A percentile compares a stretch with the other conserved stretches of the same genome.
Conservation (phyloP, 2,329 filamentous ascomycete species). For the Aaosphaeria arxii region DNA sequence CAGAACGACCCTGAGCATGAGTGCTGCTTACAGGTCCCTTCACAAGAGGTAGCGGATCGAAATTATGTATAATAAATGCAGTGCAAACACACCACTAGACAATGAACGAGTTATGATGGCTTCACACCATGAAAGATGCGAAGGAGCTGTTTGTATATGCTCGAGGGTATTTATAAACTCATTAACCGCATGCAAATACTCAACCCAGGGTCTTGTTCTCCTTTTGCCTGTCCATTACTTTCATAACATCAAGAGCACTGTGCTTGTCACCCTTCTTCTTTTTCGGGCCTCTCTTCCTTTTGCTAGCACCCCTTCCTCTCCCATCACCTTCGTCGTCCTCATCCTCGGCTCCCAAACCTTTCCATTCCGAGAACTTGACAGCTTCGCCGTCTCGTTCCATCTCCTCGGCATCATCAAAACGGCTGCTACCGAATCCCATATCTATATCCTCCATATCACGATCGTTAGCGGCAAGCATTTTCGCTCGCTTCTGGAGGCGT, state of each 20-base stretch:
- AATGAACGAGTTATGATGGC: too few relatives aligned
- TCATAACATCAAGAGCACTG: constrained; percentile 75
- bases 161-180: too few relatives aligned
- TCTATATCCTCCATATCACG: constrained; percentile 90
- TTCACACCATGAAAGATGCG: too few relatives aligned
- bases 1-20: neutral
- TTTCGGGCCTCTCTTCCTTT: constrained; percentile 69
- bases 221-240: constrained; percentile 67
- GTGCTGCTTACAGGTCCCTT: neutral
- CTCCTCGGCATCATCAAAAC: constrained; percentile 86
- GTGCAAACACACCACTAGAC: too few relatives aligned
- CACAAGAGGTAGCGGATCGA: neutral
- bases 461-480: constrained; percentile 68
- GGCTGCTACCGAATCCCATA: constrained; percentile 86
- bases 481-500: constrained; percentile 59
- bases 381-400: constrained; percentile 58
- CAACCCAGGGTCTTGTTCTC: neutral
- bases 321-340: constrained; percentile 48
- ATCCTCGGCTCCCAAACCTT: constrained; percentile 50
- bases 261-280: constrained; percentile 78
- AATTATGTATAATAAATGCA: too few relatives aligned
- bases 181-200: neutral
- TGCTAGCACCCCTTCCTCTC: constrained; percentile 50
- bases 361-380: constrained; percentile 67
- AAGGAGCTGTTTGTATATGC: too few relatives aligned